Percentiles rank a stretch among this genome's conserved stretches.
These are phyloP conservation scores for Fusarium piperis DNA, from an alignment of 2,329 filamentous ascomycete genomes.

Conservation along the genomic window DNA sequence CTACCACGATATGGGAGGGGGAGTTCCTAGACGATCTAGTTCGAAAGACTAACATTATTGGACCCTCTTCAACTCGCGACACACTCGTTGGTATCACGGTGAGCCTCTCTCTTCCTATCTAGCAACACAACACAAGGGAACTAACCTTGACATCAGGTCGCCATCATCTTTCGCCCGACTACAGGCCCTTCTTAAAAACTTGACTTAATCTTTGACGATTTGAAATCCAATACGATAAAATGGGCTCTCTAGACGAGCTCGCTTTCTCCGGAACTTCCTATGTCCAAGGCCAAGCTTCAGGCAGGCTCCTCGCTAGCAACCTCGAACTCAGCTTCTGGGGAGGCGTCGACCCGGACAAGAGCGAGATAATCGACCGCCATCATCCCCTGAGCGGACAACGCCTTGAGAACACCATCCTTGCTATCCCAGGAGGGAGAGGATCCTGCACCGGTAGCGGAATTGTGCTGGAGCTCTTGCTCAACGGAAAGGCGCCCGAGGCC, in stretches of 20 bases:
- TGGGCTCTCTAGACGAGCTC: conserved; percentile 12
- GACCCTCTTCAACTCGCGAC: background rate
- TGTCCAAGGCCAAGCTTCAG: conserved; percentile 41
- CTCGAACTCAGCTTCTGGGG: conserved; percentile 57
- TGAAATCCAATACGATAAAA: background rate
- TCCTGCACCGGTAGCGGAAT: conserved; percentile 58
- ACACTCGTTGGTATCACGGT: background rate
- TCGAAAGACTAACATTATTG: background rate
- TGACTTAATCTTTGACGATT: background rate
- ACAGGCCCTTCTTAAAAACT: background rate
- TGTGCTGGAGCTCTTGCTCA: conserved; percentile 56
- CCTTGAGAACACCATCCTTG: conserved; percentile 49
- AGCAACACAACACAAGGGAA: background rate
- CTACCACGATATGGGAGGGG: background rate
- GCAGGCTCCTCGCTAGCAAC: conserved; percentile 41
- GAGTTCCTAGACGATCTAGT: background rate
- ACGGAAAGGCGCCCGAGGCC: conserved; percentile 49
- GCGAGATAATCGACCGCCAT: conserved; percentile 55
- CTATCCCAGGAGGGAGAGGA: conserved; percentile 56
- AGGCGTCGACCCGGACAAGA: conserved; percentile 52
- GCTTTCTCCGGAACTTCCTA: conserved; percentile 28
- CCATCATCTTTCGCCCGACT: background rate
- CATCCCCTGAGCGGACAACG: conserved; percentile 50
- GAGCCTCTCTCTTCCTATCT: background rate
- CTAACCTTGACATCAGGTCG: background rate